A percentile compares a stretch with the other conserved stretches of the same genome.
These are phyloP conservation scores for Boletus rubroflammeus DNA, from an alignment of 768 basidiomycete species.

Conservation along the genomic window DNA sequence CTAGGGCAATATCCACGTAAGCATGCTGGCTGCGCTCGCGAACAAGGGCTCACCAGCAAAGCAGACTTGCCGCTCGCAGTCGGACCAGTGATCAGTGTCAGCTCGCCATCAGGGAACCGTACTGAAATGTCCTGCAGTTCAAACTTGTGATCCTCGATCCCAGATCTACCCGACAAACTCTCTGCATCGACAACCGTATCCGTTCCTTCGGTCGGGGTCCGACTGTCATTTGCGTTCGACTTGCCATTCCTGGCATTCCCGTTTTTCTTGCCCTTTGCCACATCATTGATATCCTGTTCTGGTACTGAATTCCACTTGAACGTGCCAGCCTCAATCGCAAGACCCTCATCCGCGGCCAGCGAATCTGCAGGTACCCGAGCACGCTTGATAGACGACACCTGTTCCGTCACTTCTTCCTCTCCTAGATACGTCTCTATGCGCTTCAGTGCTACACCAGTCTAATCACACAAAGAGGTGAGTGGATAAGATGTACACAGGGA, in stretches of 20 bases:
- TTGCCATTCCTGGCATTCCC: slow-evolving; percentile 3
- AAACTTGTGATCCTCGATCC: slow-evolving; percentile 34
- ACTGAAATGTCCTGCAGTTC: slow-evolving; percentile 43
- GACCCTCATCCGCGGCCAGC: slow-evolving; percentile 29
- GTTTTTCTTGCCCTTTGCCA: slow-evolving; percentile 16
- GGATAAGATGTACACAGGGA: neutral
- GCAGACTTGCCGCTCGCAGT: slow-evolving; percentile 53
- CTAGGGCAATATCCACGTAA: slow-evolving; percentile 9
- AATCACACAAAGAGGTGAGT: neutral
- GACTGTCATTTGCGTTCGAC: neutral
- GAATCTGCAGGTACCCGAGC: slow-evolving; percentile 21
- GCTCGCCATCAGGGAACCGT: slow-evolving; percentile 43
- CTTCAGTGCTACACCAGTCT: slow-evolving; percentile 54
- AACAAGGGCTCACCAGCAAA: slow-evolving; percentile 32
- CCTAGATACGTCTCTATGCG: slow-evolving; percentile 59
- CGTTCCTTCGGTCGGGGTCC: slow-evolving; percentile 6
- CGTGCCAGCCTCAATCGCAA: slow-evolving; percentile 48
- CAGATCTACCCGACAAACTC: slow-evolving; percentile 10
- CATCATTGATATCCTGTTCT: slow-evolving; percentile 26
- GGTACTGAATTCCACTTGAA: slow-evolving; percentile 58
- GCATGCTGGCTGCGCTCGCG: neutral
- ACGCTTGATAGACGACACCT: slow-evolving; percentile 55
- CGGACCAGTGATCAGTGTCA: slow-evolving; percentile 46
- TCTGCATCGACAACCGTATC: slow-evolving; percentile 13
- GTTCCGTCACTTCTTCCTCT: slow-evolving; percentile 60